Conservation (phyloP, 1,284 basidiomycete species). For the Exobasidium cylindrosporum region DNA sequence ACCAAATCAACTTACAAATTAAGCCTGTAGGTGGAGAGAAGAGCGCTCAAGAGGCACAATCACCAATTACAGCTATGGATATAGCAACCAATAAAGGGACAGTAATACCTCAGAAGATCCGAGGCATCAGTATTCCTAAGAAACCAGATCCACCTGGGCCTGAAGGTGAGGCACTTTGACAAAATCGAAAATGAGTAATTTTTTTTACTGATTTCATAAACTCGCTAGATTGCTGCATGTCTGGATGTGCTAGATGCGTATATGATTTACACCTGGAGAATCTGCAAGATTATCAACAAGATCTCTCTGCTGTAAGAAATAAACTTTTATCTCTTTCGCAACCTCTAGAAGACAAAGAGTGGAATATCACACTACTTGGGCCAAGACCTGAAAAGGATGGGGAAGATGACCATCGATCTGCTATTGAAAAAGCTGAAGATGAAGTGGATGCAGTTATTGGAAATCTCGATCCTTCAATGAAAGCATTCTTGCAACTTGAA, state of each 20-base stretch:
- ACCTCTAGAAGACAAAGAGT: conserved; percentile 61
- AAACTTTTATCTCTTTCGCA: conserved; percentile 62
- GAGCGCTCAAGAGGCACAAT: not conserved
- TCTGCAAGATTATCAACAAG: conserved; percentile 65
- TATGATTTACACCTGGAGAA: conserved; percentile 81
- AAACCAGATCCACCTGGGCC: conserved; percentile 49
- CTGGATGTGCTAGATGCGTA: conserved; percentile 81
- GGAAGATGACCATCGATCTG: conserved; percentile 13
- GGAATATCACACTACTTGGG: conserved; percentile 62
- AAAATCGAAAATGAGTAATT: no score
- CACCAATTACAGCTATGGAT: not conserved
- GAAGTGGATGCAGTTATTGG: conserved; percentile 34
- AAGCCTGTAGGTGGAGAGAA: not conserved
- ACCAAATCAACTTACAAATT: not conserved
- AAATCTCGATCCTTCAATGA: conserved; percentile 44
- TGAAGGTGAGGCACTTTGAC: conserved; percentile 42
- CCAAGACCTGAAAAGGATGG: conserved; percentile 49
- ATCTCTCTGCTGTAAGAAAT: conserved; percentile 61
- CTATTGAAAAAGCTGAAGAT: conserved; percentile 24
- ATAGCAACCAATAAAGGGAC: conserved; percentile 1
- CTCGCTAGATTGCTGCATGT: conserved; percentile 79
- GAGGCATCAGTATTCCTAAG: conserved; percentile 34
- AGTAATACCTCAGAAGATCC: conserved; percentile 13
- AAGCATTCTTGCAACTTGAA: conserved; percentile 50
- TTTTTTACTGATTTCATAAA: not conserved